phyloP scores from a whole-genome alignment of 495 filamentous ascomycete species.

The Penicillium silybi region DNA sequence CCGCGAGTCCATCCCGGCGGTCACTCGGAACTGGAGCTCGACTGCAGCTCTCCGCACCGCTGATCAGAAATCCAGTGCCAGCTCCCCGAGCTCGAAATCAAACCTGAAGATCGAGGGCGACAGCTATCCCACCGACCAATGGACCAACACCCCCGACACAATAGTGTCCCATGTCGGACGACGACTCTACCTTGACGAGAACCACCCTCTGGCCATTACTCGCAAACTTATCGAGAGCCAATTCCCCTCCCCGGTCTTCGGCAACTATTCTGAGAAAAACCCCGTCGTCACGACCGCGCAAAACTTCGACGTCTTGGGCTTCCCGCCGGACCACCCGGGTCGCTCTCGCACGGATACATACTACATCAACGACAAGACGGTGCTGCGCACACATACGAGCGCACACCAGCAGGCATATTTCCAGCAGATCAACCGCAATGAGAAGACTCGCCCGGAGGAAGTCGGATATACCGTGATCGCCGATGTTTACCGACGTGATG shows the following conservation, averaged over 20 bases:
- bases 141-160: conserved; percentile 78
- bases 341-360: conserved; percentile 88
- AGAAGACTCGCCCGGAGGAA: conserved; percentile 51
- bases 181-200: conserved; percentile 76
- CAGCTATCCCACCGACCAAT: conserved; percentile 65
- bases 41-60: conserved; percentile 27
- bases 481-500: conserved; percentile 96
- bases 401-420: conserved; percentile 92
- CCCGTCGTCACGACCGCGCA: conserved; percentile 82
- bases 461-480: conserved; percentile 86
- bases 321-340: conserved; percentile 85
- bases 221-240: conserved; percentile 86
- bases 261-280: conserved; percentile 69
- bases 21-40: conserved; percentile 33
- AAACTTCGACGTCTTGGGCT: conserved; percentile 94
- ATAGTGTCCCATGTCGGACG: conserved; percentile 70
- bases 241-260: conserved; percentile 70
- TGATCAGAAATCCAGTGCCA: conserved; percentile 10
- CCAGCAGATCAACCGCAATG: conserved; percentile 45
- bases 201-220: conserved; percentile 89
- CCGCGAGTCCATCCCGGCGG: conserved; percentile 10
- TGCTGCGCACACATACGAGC: conserved; percentile 88
- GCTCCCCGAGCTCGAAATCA: conserved; percentile 10
- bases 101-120: conserved; percentile 55
- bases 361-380: conserved; percentile 81